phyloP scores from a whole-genome alignment of 2,329 filamentous ascomycete species.

The Penicillium glabrum region DNA sequence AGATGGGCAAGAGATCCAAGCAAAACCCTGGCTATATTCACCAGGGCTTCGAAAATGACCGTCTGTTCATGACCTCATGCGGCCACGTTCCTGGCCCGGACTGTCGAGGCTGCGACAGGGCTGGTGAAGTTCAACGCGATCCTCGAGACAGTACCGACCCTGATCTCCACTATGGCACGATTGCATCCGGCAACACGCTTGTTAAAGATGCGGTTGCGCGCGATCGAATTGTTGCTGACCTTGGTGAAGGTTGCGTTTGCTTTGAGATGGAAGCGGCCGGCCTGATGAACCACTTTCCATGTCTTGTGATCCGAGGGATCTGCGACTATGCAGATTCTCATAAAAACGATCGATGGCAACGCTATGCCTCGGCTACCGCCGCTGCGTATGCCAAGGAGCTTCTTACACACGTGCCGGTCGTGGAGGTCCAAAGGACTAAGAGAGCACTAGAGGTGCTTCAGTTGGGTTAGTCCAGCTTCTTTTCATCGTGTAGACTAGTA shows the following conservation, averaged over 20 bases:
- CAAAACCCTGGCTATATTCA: background rate
- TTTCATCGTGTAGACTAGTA: no score
- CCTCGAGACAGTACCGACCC: background rate
- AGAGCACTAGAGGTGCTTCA: no score
- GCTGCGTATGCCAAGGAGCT: constrained; percentile 1
- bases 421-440: no score
- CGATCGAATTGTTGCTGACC: no score
- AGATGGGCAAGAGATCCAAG: background rate
- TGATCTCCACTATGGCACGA: background rate
- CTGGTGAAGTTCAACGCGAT: background rate
- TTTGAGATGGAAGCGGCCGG: background rate
- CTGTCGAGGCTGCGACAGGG: background rate
- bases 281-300: background rate
- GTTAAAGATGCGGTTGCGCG: no score
- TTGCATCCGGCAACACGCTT: no score
- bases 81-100: no score
- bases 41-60: background rate
- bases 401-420: no score
- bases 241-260: no score
- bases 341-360: no score
- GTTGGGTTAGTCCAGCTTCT: no score
- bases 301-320: constrained; percentile 1
- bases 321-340: constrained; percentile 1
- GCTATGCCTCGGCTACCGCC: background rate
- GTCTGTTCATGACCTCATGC: no score